Base-by-base conservation (phyloP, 2,329 filamentous ascomycete genomes). In the Epichloe sibirici region DNA sequence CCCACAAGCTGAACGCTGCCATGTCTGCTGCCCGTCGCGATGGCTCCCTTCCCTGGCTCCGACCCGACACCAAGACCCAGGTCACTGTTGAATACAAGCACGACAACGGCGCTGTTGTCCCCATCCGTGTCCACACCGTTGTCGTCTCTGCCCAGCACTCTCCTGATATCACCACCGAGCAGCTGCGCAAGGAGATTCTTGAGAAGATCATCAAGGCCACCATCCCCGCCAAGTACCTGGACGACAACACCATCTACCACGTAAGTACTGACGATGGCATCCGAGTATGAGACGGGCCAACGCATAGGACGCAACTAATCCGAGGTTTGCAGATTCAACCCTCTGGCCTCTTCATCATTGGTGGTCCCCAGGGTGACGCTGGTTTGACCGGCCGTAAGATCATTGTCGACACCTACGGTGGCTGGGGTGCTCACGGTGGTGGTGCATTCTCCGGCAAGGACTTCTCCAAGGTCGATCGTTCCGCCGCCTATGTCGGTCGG, bases 371-470 rank as follows among this genome's bases (percentile, higher is more conserved):
- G 79, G 93, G 93, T 83, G 93, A 98, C 66, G 93, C 93, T 66
- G 93, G 93, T 82, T 82, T 98, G 60, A 98, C 93, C 59, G 93
- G 93, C 72, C 90, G 93, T 69, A 98, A 98, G 85, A 98, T 98
- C 82, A 85, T 96, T 62, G 93, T 98, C 71, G 93, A 98, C 78
- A 97, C 93, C 72, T 98, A 98, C 78, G 93, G 93, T 79, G 93
- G 93, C 67, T 97, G 93, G 93, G 93, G 93, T 77, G 93, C 93
- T 65, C 93, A 98, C 81, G 93, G 93, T 81, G 93, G 93, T 80
- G 93, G 93, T 86, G 93, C 93, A 73, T 98, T 98, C 87, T 97
- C 93, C 66, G 93, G 93, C 68, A 98, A 98, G 86, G 93, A 98
- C 74, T 98, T 96, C 84, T 96, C 90, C 82, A 98, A 98, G 83